Conservation (phyloP, 441 rosid species). For the Pelargonium citronellum region DNA sequence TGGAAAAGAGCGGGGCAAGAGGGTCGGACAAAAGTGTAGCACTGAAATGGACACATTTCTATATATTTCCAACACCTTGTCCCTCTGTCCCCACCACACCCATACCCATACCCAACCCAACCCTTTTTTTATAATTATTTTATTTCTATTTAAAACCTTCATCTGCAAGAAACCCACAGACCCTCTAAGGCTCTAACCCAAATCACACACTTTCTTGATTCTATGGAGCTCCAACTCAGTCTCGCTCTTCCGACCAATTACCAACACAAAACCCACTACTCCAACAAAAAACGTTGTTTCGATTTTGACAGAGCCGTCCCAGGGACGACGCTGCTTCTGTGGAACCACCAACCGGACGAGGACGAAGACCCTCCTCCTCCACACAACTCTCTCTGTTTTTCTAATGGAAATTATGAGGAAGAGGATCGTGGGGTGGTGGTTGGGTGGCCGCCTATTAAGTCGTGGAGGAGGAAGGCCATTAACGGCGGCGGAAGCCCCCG, state of each 20-base stretch:
- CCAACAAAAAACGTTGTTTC: not conserved
- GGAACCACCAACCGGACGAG: not conserved
- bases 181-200: not conserved
- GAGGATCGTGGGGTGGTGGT: not conserved
- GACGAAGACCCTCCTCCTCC: not conserved
- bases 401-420: not conserved
- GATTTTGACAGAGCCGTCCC: not conserved
- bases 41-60: slow-evolving; percentile 25
- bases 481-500: not conserved
- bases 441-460: slow-evolving; percentile 1
- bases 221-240: not conserved
- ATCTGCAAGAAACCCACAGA: slow-evolving; percentile 21
- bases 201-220: not conserved
- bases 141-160: not conserved
- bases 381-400: not conserved
- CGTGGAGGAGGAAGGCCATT: not conserved
- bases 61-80: slow-evolving; percentile 20
- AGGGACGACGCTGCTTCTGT: not conserved
- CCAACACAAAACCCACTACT: not conserved
- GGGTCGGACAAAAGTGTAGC: slow-evolving; percentile 42
- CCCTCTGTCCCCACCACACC: slow-evolving; percentile 13
- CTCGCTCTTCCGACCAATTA: not conserved
- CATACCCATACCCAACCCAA: no score
- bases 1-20: slow-evolving; percentile 18
- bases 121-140: not conserved